A percentile compares a stretch with the other conserved stretches of the same genome.
phyloP scores from a whole-genome alignment of 768 basidiomycete species.

The Pholiota microspora region DNA sequence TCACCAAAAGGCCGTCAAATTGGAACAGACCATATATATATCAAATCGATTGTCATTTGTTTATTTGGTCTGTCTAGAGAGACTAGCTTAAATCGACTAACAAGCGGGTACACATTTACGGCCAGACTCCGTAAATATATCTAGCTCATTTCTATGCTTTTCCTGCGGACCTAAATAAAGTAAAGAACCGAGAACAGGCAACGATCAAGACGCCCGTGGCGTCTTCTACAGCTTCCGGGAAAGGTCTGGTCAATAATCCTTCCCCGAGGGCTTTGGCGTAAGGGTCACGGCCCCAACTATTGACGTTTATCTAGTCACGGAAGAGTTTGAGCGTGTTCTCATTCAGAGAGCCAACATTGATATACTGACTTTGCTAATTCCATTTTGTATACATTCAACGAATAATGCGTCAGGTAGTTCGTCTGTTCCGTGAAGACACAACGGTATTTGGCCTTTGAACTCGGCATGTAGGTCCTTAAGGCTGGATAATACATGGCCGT shows the following conservation, averaged over 20 bases:
- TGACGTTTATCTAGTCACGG: constrained; percentile 40
- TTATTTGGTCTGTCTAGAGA: too few relatives aligned
- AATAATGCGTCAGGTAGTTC: constrained; percentile 44
- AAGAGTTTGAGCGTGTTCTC: too few relatives aligned
- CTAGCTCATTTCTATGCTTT: constrained; percentile 25
- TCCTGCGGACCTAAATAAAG: constrained; percentile 38
- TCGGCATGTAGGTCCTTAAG: constrained; percentile 32
- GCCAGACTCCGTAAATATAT: neutral
- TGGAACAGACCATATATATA: too few relatives aligned
- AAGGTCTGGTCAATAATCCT: constrained; percentile 31
- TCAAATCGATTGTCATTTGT: too few relatives aligned
- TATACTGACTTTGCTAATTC: constrained; percentile 38
- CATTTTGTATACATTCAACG: constrained; percentile 41
- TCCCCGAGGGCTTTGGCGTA: constrained; percentile 35
- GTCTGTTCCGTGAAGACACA: constrained; percentile 47
- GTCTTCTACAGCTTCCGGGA: constrained; percentile 44
- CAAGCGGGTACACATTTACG: too few relatives aligned
- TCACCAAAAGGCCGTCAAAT: too few relatives aligned
- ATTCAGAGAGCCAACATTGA: too few relatives aligned
- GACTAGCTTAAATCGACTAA: too few relatives aligned
- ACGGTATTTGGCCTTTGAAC: constrained; percentile 32
- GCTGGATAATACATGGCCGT: constrained; percentile 19
- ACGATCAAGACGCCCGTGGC: constrained; percentile 40
- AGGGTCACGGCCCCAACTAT: constrained; percentile 45
- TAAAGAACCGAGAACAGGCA: constrained; percentile 40